Evolutionary conservation across 2,329 filamentous ascomycete genomes (phyloP), one percentile per base, ranked within the genome.

Genomic region (Penicillium verrucosum): DNA sequence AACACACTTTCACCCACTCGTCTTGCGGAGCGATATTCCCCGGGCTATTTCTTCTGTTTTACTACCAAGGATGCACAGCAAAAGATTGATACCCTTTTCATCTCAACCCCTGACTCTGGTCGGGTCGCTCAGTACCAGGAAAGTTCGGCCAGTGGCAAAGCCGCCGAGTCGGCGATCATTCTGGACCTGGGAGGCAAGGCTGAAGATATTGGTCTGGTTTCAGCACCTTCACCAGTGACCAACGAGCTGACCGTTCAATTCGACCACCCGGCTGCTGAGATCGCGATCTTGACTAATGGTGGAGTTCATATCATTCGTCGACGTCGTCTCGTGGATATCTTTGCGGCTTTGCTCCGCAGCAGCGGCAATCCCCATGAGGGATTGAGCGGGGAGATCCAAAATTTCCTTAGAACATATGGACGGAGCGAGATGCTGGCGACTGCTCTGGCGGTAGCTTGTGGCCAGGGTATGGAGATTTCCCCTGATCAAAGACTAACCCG

Each of bases 241-340:
- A 99, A 99, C 65, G 94, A 99, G 75, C 80, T 97, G 54, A 91
- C 94, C 1, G 89, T 96, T n/a, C 95, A 99, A 66, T 99, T 94
- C 66, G 94, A 99, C 68, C 82, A 89, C 58, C 80, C 86, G 0
- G 83, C 89, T 0, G 86, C 88, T 49, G 93, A 99, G 70, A 86
- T 97, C 61, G 94, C 93, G 1, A 85, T 99, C 45, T 81, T 99
- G 52, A 97, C 94, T 32, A 96, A 94, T 66, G 91, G 85, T 14
- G 94, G 94, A 3, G 85, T 99, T 51, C 91, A 97, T 67, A 83
- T 96, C 8, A 85, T 97, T 52, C 87, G 91, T 53, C 82, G 94
- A 48, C 84, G 91, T 67, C 83, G 94, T 53, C 81, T 97, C 5
- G 92, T 97, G 0, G 94, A 99, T 70, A 89, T 96, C 9, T 96